Evolutionary conservation across 1,284 basidiomycete genomes (phyloP), one percentile per base, ranked within the genome.

Genomic region (Phenoliferia sp.): DNA sequence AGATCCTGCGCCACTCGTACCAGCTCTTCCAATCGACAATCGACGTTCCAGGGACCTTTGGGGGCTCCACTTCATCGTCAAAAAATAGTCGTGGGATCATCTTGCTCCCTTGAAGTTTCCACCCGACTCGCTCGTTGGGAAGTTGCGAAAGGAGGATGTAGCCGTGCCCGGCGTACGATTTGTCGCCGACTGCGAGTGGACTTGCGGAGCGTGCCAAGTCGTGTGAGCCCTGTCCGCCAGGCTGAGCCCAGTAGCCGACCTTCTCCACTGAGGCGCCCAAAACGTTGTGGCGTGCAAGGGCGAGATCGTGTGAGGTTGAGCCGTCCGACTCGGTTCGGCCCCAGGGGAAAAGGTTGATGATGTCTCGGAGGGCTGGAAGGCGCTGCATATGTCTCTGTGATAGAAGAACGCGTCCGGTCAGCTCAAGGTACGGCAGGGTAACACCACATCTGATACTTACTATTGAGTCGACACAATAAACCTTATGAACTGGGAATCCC

Each of bases 1-100:
- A 28, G 17, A 55, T 19, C 54, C n/a, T 19, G 7, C 54, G 22
- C 54, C 54, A 55, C 22, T 19, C n/a, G 54, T 55, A 55, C 54
- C 54, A 55, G 54, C 54, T 55, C 54, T 55, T 28, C 54, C 54
- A 55, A 19, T 55, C 54, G 54, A 55, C 54, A 31, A 55, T 31
- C 6, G 54, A 28, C 4, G 4, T 19, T 55, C 54, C 12, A 6
- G 54, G 54, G 7, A 29, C 28, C 5, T 4, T 29, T 10, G 54
- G 54, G 17, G 54, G 10, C 15, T 16, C 5, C 26, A 7, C 4
- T 31, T 55, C 54, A 19, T 55, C 54, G 54, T 55, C 54, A 19
- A 55, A 55, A 16, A 55, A 55, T 10, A 55, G 6, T 5, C 54
- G 54, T 5, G 54, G 54, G 28, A 26, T 28, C 22, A 55, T 26